phyloP scores from a whole-genome alignment of 2,329 filamentous ascomycete genomes.

The Bipolaris gigantea region DNA sequence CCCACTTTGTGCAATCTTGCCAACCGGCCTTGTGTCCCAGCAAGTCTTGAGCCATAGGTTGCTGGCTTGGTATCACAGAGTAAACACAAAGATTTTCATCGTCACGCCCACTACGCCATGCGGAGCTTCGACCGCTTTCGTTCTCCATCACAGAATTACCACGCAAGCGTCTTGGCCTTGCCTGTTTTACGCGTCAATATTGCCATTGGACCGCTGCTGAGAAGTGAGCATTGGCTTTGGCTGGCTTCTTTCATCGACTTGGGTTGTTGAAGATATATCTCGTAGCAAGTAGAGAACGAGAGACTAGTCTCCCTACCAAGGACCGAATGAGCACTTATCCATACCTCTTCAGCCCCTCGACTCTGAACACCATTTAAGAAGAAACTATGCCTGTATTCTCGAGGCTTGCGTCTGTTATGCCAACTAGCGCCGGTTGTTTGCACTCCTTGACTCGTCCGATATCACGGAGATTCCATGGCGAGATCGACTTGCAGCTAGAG shows the following conservation, averaged over 20 bases:
- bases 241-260: background rate
- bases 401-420: background rate
- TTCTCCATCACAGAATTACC: constrained; percentile 4
- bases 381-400: background rate
- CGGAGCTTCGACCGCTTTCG: constrained; percentile 30
- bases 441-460: constrained; percentile 30
- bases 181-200: constrained; percentile 3
- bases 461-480: constrained; percentile 23
- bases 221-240: background rate
- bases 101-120: constrained; percentile 43
- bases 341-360: background rate
- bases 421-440: constrained; percentile 5
- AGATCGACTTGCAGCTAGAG: constrained; percentile 26
- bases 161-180: background rate
- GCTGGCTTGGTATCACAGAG: constrained; percentile 28
- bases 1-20: constrained; percentile 26
- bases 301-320: background rate
- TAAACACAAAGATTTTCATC: constrained; percentile 31
- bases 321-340: background rate
- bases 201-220: background rate
- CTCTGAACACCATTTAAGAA: background rate
- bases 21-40: constrained; percentile 21
- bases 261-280: background rate
- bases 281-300: background rate
- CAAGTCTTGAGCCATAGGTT: constrained; percentile 21